Base-by-base conservation (phyloP, 768 basidiomycete genomes). In the Suillus paluster region DNA sequence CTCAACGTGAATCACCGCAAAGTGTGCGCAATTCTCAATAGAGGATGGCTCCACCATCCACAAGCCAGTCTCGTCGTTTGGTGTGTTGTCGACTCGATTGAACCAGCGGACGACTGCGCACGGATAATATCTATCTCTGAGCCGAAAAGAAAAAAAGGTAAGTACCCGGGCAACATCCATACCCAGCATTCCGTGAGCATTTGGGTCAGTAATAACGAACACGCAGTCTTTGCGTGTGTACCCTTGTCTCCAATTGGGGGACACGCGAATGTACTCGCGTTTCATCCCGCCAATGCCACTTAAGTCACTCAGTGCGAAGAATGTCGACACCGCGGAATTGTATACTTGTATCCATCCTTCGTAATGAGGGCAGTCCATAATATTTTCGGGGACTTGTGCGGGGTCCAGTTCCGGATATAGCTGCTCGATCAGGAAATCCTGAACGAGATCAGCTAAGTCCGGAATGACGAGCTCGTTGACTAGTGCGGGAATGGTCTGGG, bases 21-120 rank as follows among this genome's bases (percentile, higher is more conserved):
- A 14, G 36, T 54, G 19, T 25, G 49, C 5, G 46, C 21, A 25
- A 7, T 66, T 52, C 15, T 27, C 38, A 38, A 58, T 53, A 17
- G 63, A 54, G 9, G 66, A 62, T 12, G 66, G 67, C 17, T 59
- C 33, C 14, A 68, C 63, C 52, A 65, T 60, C 69, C 64, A 70
- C 67, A 71, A 65, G 3, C 70, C 66, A 12, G 65, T 71, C 21
- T 64, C 46, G 4, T 67, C 42, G 17, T 71, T 61, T n/a, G 64
- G 56, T n/a, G 25, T 50, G 21, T 68, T 50, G 2, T 49, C 63
- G 45, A 67, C 50, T 14, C 5, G 48, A 3, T 52, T 58, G 59
- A 65, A 68, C 69, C 70, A 71, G 39, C 63, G 63, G n/a, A 71
- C 58, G 9, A 71, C 59, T 2, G 65, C 63, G 55, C 68, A 71